A percentile compares a stretch with the other conserved stretches of the same genome.
These are phyloP conservation scores for Gigaspora rosea DNA, from an alignment of 192 early-diverging fungal species.

Conservation along the genomic window DNA sequence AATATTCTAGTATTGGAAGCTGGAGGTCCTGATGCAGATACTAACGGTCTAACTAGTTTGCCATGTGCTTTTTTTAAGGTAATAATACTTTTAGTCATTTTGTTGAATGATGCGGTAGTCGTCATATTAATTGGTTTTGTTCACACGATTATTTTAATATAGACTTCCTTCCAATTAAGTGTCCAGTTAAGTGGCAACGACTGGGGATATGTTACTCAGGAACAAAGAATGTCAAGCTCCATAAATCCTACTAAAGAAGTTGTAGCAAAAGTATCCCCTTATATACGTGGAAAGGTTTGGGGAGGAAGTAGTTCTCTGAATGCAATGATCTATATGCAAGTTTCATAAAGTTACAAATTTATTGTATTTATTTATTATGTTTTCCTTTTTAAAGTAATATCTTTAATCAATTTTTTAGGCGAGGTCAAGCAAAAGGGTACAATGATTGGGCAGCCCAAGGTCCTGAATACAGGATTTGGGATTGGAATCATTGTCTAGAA, in stretches of 20 bases:
- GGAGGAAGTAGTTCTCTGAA: neutral
- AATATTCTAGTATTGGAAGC: constrained; percentile 1
- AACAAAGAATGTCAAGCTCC: neutral
- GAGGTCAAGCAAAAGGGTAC: neutral
- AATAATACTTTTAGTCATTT: neutral
- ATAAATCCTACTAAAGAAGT: neutral
- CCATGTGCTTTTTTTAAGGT: neutral
- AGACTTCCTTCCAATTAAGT: too few relatives aligned
- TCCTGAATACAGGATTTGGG: neutral
- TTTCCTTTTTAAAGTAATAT: neutral
- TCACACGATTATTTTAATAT: neutral
- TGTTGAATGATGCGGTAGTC: neutral
- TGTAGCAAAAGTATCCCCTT: neutral
- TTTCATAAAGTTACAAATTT: neutral
- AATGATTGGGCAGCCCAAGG: constrained; percentile 1
- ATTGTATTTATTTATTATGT: neutral
- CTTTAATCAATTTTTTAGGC: neutral
- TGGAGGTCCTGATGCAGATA: neutral
- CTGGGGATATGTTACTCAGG: neutral
- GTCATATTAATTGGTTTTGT: neutral
- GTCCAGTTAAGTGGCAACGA: too few relatives aligned
- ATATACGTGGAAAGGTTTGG: neutral
- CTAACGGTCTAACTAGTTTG: neutral
- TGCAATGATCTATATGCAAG: neutral
- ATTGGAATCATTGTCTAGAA: neutral